Evolutionary conservation across 441 rosid species (phyloP).

Genomic region (Pelargonium fulgidum): DNA sequence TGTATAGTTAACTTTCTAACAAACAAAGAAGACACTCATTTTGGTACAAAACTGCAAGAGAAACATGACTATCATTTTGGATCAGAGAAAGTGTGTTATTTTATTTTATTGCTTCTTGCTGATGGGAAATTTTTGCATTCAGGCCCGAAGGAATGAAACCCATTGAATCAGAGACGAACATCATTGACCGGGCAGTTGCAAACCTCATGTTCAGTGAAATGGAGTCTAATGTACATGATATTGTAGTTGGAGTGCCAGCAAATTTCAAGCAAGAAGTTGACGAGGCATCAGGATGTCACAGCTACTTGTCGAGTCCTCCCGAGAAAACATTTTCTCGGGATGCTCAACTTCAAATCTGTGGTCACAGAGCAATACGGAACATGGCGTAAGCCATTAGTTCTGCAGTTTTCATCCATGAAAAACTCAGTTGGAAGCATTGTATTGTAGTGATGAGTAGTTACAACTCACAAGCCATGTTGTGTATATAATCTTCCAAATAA

Average conservation of each 20-base stretch:
- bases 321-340: not conserved
- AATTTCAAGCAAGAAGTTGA: constrained; percentile 15
- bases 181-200: constrained; percentile 70
- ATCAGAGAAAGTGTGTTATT: too few relatives aligned
- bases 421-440: too few relatives aligned
- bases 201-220: constrained; percentile 60
- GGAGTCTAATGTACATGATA: constrained; percentile 37
- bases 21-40: too few relatives aligned
- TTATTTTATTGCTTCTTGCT: not conserved
- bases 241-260: constrained; percentile 10
- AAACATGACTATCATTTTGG: too few relatives aligned
- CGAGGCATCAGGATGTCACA: not conserved
- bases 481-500: too few relatives aligned
- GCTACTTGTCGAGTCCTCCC: not conserved
- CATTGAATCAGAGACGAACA: constrained; percentile 59
- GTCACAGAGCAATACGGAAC: not conserved
- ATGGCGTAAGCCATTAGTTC: not conserved
- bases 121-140: constrained; percentile 12
- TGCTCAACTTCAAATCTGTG: not conserved
- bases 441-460: too few relatives aligned
- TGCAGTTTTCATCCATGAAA: too few relatives aligned
- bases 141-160: constrained; percentile 34
- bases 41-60: too few relatives aligned
- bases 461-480: too few relatives aligned
- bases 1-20: too few relatives aligned